Conservation (phyloP, 495 filamentous ascomycete species). For the Penicillium egyptiacum region DNA sequence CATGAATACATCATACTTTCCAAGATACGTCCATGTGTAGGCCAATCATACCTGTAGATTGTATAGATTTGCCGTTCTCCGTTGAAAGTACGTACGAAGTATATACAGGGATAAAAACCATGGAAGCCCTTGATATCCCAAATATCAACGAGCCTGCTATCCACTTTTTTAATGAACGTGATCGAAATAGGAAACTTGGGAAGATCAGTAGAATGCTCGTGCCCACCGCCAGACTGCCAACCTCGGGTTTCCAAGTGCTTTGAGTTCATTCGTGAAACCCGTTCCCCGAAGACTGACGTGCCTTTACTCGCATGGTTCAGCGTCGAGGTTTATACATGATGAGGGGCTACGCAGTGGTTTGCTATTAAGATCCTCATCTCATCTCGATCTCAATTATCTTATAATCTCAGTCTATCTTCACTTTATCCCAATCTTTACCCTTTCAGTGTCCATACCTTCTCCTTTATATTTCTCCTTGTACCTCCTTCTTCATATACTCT, state of each 20-base stretch:
- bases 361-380: not conserved
- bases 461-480: not conserved
- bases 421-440: not conserved
- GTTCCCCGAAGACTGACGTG: not conserved
- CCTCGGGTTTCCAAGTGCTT: not conserved
- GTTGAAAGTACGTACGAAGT: not conserved
- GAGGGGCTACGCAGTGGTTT: not conserved
- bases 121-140: not conserved
- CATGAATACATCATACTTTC: slow-evolving; percentile 5
- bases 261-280: not conserved
- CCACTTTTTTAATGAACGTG: not conserved
- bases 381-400: not conserved
- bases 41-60: not conserved
- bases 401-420: not conserved
- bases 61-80: not conserved
- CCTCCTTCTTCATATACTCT: not conserved
- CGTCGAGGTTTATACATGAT: slow-evolving; percentile 1
- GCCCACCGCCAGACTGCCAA: not conserved
- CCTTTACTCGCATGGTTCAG: not conserved
- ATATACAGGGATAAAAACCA: not conserved
- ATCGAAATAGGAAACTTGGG: not conserved
- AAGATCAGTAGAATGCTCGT: slow-evolving; percentile 4
- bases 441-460: not conserved
- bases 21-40: not conserved
- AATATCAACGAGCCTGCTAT: not conserved